These are phyloP conservation scores for Parasitella parasitica DNA, from an alignment of 371 early-diverging fungal species.

Conservation along the genomic window DNA sequence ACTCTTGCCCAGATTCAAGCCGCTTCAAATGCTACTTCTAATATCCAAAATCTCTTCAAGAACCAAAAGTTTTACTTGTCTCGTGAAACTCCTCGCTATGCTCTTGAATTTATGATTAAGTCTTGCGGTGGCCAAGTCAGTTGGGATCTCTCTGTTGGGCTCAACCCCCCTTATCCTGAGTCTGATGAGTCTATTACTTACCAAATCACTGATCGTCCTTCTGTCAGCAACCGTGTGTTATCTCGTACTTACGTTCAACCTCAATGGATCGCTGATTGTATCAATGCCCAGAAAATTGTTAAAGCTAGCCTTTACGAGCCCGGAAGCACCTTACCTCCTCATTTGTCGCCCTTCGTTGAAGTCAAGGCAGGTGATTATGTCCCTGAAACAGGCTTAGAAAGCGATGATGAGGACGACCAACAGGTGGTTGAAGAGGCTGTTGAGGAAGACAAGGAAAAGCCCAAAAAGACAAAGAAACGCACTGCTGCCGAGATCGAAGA, in stretches of 20 bases:
- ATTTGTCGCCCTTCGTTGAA: conserved; percentile 93
- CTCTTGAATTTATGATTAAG: conserved; percentile 89
- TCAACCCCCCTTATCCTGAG: conserved; percentile 79
- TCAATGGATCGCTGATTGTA: conserved; percentile 96
- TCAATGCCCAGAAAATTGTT: conserved; percentile 83
- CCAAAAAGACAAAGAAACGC: conserved; percentile 54
- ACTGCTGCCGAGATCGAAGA: conserved; percentile 73
- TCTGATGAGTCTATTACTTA: conserved; percentile 83
- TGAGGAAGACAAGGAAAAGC: conserved; percentile 74
- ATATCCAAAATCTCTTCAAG: conserved; percentile 72
- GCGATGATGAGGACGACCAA: conserved; percentile 32
- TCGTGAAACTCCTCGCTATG: conserved; percentile 93
- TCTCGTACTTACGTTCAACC: conserved; percentile 92
- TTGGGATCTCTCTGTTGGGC: conserved; percentile 82
- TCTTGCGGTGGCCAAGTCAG: conserved; percentile 90
- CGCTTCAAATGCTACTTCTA: conserved; percentile 51
- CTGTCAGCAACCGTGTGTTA: conserved; percentile 60
- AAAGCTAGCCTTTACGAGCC: conserved; percentile 71
- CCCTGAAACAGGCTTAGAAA: conserved; percentile 59
- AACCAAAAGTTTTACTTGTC: conserved; percentile 83
- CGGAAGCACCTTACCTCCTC: conserved; percentile 88
- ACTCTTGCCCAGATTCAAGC: conserved; percentile 59
- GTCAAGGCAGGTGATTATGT: conserved; percentile 85
- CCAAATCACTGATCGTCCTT: conserved; percentile 89
- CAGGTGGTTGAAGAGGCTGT: conserved; percentile 43